A percentile compares a stretch with the other conserved stretches of the same genome.
Evolutionary conservation across 495 filamentous ascomycete genomes (phyloP).

Genomic region (Penicillium bialowiezense): DNA sequence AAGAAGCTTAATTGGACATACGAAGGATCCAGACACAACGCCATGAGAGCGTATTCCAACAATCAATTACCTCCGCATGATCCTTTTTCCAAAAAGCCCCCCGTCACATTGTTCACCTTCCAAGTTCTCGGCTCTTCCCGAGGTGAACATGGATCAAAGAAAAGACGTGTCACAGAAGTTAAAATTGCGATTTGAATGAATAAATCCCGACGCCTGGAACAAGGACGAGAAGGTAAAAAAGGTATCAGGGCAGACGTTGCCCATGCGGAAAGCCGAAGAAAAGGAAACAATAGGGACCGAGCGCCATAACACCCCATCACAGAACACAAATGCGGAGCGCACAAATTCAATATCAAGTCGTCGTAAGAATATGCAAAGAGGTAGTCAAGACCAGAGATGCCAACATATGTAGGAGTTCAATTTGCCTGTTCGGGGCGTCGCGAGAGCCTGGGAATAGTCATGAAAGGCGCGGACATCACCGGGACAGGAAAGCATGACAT

Average conservation of each 20-base stretch:
- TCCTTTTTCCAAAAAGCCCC: too few species aligned
- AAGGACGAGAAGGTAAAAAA: slow-evolving; percentile 31
- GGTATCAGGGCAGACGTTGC: slow-evolving; percentile 35
- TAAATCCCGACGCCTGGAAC: slow-evolving; percentile 34
- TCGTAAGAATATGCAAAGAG: slow-evolving; percentile 49
- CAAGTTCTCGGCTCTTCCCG: too few species aligned
- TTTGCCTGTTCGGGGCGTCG: slow-evolving; percentile 24
- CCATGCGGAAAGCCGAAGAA: slow-evolving; percentile 31
- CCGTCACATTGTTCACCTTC: too few species aligned
- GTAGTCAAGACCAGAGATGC: slow-evolving; percentile 47
- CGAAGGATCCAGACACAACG: too few species aligned
- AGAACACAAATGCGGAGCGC: slow-evolving; percentile 39
- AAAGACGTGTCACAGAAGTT: slow-evolving; percentile 7
- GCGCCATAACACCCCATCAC: slow-evolving; percentile 40
- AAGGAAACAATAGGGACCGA: slow-evolving; percentile 18
- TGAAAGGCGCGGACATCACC: slow-evolving; percentile 20
- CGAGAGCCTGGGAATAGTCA: slow-evolving; percentile 27
- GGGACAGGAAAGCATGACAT: slow-evolving; percentile 30
- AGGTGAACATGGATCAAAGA: too few species aligned
- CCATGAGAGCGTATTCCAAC: too few species aligned
- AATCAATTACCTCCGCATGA: too few species aligned
- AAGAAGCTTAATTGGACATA: too few species aligned
- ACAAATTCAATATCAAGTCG: slow-evolving; percentile 42
- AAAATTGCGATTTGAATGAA: slow-evolving; percentile 29
- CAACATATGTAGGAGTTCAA: slow-evolving; percentile 41